A percentile compares a stretch with the other conserved stretches of the same genome.
phyloP scores from a whole-genome alignment of 306 rosid species.

The Prunus fruticosa region DNA sequence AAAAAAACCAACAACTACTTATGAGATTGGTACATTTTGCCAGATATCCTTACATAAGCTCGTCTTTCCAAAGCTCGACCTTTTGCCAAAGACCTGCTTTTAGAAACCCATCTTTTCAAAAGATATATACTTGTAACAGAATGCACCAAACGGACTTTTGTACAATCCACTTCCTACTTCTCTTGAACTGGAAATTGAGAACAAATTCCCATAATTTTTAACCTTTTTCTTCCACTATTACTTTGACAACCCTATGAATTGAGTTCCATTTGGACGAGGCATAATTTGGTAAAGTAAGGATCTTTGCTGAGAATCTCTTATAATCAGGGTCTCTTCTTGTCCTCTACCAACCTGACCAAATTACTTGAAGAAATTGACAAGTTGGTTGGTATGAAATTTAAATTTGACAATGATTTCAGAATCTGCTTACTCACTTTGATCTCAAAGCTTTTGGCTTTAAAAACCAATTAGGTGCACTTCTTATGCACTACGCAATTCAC shows the following conservation, averaged over 20 bases:
- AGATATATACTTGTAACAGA: background rate
- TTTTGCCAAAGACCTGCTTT: no score
- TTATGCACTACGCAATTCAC: background rate
- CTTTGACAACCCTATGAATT: no score
- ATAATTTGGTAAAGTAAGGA: background rate
- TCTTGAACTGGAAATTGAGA: background rate
- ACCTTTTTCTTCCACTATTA: no score
- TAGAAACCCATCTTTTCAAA: background rate
- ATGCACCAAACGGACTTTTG: background rate
- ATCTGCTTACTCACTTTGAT: no score
- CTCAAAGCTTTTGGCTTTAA: no score
- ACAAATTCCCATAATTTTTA: background rate
- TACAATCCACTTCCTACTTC: background rate
- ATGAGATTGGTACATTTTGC: background rate
- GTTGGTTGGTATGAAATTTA: no score
- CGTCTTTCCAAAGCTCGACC: background rate
- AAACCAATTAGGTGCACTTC: no score
- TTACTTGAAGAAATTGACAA: constrained; percentile 7
- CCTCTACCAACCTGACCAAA: constrained; percentile 26
- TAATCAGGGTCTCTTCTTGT: constrained; percentile 21
- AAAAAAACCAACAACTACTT: background rate
- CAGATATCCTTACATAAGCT: background rate
- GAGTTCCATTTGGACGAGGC: constrained; percentile 18
- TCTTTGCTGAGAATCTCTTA: constrained; percentile 18
- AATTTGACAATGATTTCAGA: no score